Percentiles rank a stretch among this genome's conserved stretches.
Evolutionary conservation across 305 asterid genomes (phyloP).

Genomic region (Ajuga reptans): DNA sequence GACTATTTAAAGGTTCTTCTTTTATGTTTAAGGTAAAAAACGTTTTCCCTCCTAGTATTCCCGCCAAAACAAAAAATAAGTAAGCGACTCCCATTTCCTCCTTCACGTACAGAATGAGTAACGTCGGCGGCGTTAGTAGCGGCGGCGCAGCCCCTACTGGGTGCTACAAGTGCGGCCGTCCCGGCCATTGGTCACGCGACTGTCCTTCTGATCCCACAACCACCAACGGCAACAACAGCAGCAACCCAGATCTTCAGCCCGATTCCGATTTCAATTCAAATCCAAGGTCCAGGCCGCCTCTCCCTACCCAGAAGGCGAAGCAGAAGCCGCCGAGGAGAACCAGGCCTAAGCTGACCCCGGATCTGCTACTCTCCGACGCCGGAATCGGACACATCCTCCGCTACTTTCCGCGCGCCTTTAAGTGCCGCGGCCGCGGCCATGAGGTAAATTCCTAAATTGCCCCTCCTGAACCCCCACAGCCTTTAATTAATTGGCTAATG

Average conservation of each 20-base stretch:
- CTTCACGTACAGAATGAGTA: conserved; percentile 17
- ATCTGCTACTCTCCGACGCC: conserved; percentile 66
- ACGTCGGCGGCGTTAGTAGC: conserved; percentile 25
- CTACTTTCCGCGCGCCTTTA: conserved; percentile 69
- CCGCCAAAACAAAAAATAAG: conserved; percentile 18
- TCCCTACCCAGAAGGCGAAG: conserved; percentile 36
- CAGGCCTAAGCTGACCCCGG: conserved; percentile 79
- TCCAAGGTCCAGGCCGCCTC: conserved; percentile 20
- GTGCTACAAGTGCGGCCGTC: conserved; percentile 91
- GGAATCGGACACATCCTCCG: conserved; percentile 82
- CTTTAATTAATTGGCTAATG: neutral
- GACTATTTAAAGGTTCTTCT: too few relatives aligned
- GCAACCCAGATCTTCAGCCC: neutral
- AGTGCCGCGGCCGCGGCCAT: conserved; percentile 75
- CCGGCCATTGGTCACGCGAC: conserved; percentile 97
- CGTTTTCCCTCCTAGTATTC: conserved; percentile 19
- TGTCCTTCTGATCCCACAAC: conserved; percentile 47
- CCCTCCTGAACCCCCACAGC: neutral
- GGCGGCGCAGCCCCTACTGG: conserved; percentile 72
- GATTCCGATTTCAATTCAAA: conserved; percentile 20
- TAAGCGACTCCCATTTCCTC: neutral
- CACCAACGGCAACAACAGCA: neutral
- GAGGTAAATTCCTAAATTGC: conserved; percentile 43
- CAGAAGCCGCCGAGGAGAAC: conserved; percentile 42
- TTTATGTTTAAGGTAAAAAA: too few relatives aligned